Evolutionary conservation across 495 filamentous ascomycete genomes (phyloP), one percentile per base, ranked within the genome.

Genomic region (Sphaerosporella brunnea): DNA sequence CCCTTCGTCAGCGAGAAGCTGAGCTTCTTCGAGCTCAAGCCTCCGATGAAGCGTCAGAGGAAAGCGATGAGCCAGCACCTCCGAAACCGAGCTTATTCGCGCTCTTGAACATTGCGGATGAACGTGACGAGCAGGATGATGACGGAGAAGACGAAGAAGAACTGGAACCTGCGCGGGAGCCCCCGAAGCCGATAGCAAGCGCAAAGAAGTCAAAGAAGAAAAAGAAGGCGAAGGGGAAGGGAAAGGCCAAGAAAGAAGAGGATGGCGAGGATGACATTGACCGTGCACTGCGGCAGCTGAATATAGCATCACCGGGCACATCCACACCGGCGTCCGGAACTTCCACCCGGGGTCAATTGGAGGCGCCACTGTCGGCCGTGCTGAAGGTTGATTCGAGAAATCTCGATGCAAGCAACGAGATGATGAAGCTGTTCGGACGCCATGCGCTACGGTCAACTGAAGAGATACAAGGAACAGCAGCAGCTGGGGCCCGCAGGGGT

Each of bases 381-480:
- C 65, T 96, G 1, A 66, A 72, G 9, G 73, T 95, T 46, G 85
- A 90, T 37, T 73, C 80, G 1, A 73, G 79, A 50, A 74, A 82
- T 52, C 73, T 99, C 9, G 93, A 92, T 59, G 81, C 81, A 11
- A 70, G 73, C 4, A 92, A 93, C 53, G 90, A 99, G 64, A 95
- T 99, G 86, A 79, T 83, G 35, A 77, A 75, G 50, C 65, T 99
- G 2, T 99, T 99, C 64, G 90, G 90, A 0, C 78, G 78, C 47
- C 74, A 80, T 23, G 80, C 81, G 8, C 65, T 90, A 46, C 74
- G 82, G 37, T 71, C 72, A 15, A 73, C 75, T 13, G 67, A 73
- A n/a, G n/a, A n/a, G n/a, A n/a, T 51, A 47, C 49, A 56, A 46
- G 56, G 63, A 40, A 69, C 72, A 39, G 64, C 71, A 46, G 63